Conservation (phyloP, 169 alveolate species). For the Plasmodium ovale region DNA sequence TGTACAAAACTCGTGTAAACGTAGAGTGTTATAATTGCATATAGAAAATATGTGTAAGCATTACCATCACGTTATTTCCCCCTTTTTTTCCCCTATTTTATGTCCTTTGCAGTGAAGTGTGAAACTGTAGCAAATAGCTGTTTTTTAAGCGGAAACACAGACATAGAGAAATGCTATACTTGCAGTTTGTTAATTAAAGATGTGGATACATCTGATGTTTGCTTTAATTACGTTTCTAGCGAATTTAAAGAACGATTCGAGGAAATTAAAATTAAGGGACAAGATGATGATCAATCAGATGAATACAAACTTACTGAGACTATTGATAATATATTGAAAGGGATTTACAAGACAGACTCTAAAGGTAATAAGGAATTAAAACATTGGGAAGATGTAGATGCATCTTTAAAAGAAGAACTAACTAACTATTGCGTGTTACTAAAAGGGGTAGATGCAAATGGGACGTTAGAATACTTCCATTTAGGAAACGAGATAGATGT, state of each 20-base stretch:
- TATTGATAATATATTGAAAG: neutral
- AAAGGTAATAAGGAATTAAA: neutral
- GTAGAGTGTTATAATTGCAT: neutral
- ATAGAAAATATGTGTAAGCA: neutral
- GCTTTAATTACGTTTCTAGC: neutral
- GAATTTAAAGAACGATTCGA: neutral
- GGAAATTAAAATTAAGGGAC: neutral
- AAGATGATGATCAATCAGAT: constrained; percentile 5
- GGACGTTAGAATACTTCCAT: constrained; percentile 5
- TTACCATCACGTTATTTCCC: neutral
- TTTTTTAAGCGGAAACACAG: constrained; percentile 44
- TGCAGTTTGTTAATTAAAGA: constrained; percentile 20
- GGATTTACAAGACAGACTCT: neutral
- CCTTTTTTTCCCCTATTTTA: no score
- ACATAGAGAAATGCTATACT: constrained; percentile 17
- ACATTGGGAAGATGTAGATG: neutral
- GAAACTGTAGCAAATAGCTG: neutral
- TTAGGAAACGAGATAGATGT: neutral
- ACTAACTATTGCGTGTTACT: constrained; percentile 3
- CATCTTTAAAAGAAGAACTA: neutral
- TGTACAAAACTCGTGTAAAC: no score
- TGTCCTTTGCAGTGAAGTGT: constrained; percentile 7
- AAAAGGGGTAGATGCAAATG: constrained; percentile 4
- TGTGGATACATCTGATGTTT: neutral
- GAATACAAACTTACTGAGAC: neutral